These are phyloP conservation scores for Phylloporus sp. DNA, from an alignment of 768 basidiomycete genomes.

Conservation along the genomic window DNA sequence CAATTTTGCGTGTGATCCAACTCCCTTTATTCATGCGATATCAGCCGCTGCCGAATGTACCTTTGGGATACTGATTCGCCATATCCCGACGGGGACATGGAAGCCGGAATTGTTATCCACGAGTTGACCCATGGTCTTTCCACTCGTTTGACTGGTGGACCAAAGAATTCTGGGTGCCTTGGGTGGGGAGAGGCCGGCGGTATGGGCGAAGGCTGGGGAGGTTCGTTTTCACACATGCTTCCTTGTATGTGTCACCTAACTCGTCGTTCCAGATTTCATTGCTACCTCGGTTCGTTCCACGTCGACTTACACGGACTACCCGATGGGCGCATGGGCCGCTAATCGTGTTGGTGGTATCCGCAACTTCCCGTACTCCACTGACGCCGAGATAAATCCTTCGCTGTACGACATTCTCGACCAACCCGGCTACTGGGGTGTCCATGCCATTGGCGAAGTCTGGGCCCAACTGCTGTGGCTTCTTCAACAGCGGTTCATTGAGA, in stretches of 20 bases:
- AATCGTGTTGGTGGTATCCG: slow-evolving; percentile 74
- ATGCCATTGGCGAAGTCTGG: slow-evolving; percentile 94
- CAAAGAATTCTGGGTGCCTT: slow-evolving; percentile 86
- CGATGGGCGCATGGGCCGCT: slow-evolving; percentile 96
- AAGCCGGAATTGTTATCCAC: slow-evolving; percentile 96
- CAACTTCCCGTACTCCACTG: slow-evolving; percentile 83
- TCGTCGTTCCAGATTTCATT: slow-evolving; percentile 54
- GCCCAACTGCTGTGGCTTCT: slow-evolving; percentile 86
- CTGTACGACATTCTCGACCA: slow-evolving; percentile 94
- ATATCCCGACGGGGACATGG: slow-evolving; percentile 91
- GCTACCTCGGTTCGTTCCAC: slow-evolving; percentile 84
- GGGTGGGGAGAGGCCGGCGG: slow-evolving; percentile 96
- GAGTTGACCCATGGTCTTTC: slow-evolving; percentile 86
- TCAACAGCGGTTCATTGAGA: slow-evolving; percentile 65
- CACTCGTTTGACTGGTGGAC: slow-evolving; percentile 93
- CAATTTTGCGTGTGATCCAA: not conserved
- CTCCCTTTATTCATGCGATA: too few species aligned
- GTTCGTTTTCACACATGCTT: slow-evolving; percentile 26
- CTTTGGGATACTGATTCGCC: slow-evolving; percentile 90
- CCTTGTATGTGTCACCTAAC: not conserved
- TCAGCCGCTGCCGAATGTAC: slow-evolving; percentile 85
- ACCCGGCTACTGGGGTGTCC: slow-evolving; percentile 91
- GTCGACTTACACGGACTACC: slow-evolving; percentile 64
- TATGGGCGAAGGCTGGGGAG: slow-evolving; percentile 98
- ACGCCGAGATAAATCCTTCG: slow-evolving; percentile 76